Conservation (phyloP, 306 rosid genomes). For the Bauhinia variegata region DNA sequence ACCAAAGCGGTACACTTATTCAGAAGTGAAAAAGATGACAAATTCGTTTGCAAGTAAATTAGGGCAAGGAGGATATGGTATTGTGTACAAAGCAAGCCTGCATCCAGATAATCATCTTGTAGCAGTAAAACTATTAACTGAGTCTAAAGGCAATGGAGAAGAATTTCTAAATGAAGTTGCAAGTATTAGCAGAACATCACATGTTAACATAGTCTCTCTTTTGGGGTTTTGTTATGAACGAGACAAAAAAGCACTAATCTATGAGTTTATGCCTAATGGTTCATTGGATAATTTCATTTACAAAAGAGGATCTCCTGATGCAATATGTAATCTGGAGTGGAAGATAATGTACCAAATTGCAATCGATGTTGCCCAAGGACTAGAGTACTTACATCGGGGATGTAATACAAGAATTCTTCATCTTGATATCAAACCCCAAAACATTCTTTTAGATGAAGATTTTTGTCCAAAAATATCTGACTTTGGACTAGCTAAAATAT, state of each 20-base stretch:
- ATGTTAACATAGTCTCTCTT: conserved; percentile 34
- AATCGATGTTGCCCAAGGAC: too few relatives aligned
- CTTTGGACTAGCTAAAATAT: too few relatives aligned
- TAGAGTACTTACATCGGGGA: too few relatives aligned
- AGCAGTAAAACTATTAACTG: conserved; percentile 29
- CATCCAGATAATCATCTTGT: conserved; percentile 23
- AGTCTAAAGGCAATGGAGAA: conserved; percentile 27
- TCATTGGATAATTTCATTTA: conserved; percentile 39
- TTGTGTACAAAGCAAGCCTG: conserved; percentile 35
- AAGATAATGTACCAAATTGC: too few relatives aligned
- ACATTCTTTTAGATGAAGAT: too few relatives aligned
- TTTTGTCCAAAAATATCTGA: too few relatives aligned
- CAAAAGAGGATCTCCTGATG: neutral
- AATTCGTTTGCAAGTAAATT: conserved; percentile 10
- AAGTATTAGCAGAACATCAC: conserved; percentile 41
- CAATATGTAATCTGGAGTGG: too few relatives aligned
- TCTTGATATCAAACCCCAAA: too few relatives aligned
- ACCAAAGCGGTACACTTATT: conserved; percentile 25
- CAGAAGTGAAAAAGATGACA: conserved; percentile 22
- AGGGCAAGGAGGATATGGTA: conserved; percentile 40
- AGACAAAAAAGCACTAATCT: conserved; percentile 18
- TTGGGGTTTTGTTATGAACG: neutral
- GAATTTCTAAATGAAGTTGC: conserved; percentile 39
- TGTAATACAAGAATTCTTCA: too few relatives aligned
- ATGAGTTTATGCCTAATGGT: conserved; percentile 40